These are phyloP conservation scores for Fraxinus ornus DNA, from an alignment of 305 asterid genomes.

Conservation along the genomic window DNA sequence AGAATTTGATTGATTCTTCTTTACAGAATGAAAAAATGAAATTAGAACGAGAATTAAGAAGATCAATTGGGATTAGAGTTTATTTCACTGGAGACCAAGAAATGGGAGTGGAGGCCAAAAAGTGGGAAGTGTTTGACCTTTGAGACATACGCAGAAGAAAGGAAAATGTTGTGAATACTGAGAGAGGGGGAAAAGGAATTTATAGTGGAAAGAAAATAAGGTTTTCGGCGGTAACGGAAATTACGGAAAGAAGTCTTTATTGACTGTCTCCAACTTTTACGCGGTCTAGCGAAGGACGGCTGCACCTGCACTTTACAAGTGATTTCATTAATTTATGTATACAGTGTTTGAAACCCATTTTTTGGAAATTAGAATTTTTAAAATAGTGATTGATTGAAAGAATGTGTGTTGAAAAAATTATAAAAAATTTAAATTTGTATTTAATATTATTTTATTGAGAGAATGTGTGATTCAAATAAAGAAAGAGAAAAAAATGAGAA, in stretches of 20 bases:
- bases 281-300: not conserved
- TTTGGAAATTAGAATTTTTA: no score
- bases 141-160: conserved; percentile 67
- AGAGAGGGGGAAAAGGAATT: not conserved
- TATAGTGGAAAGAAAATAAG: not conserved
- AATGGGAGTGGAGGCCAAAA: conserved; percentile 76
- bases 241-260: not conserved
- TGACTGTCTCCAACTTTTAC: not conserved
- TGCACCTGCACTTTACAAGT: not conserved
- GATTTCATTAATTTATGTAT: not conserved
- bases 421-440: no score
- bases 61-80: conserved; percentile 60
- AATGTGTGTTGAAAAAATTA: no score
- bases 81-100: conserved; percentile 93
- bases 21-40: not conserved
- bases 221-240: not conserved
- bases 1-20: not conserved
- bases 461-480: no score
- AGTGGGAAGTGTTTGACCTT: conserved; percentile 73
- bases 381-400: no score
- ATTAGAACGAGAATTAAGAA: not conserved
- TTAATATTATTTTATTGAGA: no score
- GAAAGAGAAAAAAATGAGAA: no score
- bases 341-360: no score
- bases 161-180: not conserved